Percentiles rank a stretch among this genome's conserved stretches.
Conservation (phyloP, 1,284 basidiomycete genomes). For the Earliella scabrosa region DNA sequence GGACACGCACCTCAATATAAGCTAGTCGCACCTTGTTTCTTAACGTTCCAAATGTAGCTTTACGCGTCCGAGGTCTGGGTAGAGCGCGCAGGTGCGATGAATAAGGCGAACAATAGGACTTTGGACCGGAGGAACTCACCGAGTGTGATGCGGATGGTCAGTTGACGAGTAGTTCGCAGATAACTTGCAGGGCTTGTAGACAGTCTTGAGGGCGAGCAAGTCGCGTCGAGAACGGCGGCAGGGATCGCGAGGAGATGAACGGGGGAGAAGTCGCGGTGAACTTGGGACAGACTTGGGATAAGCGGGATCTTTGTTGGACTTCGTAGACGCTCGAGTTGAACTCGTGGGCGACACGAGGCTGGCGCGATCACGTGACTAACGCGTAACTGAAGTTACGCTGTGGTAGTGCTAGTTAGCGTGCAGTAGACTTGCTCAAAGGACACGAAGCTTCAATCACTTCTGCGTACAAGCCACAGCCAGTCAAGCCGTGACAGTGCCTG, state of each 20-base stretch:
- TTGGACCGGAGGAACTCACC: neutral
- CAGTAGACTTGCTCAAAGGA: too few relatives aligned
- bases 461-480: too few relatives aligned
- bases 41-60: neutral
- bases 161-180: neutral
- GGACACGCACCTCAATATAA: neutral
- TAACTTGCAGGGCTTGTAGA: neutral
- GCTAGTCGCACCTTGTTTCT: neutral
- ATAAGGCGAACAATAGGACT: neutral
- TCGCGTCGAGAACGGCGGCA: neutral
- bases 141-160: neutral
- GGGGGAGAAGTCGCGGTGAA: neutral
- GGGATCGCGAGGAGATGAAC: neutral
- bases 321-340: slow-evolving; percentile 19
- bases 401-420: too few relatives aligned
- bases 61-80: neutral
- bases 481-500: too few relatives aligned
- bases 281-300: neutral
- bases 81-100: neutral
- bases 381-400: neutral
- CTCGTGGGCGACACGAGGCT: slow-evolving; percentile 26
- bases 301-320: slow-evolving; percentile 16
- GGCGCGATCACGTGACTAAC: slow-evolving; percentile 24
- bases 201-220: neutral
- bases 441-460: too few relatives aligned